Evolutionary conservation across 306 rosid species (phyloP), one percentile per base, ranked within the genome.

Genomic region (Casuarina glauca): DNA sequence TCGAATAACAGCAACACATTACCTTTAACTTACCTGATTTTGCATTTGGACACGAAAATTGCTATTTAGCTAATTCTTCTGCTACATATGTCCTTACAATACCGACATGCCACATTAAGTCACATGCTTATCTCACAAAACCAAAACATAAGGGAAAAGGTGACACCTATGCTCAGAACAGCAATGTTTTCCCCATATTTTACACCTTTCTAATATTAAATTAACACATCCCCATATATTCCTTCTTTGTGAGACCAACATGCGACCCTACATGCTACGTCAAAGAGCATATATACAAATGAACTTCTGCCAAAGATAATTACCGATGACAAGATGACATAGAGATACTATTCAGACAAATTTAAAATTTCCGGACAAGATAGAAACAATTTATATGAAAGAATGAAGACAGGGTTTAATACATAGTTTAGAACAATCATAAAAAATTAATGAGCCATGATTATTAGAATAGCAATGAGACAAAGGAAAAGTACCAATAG

Each of bases 401-500:
- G 68, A 52, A 52, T 9, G 20, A 57, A 8, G 63, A n/a, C 20
- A 38, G 63, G 15, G 9, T 57, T 45, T 39, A 46, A 3, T 46
- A 46, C 50, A n/a, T n/a, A n/a, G n/a, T n/a, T n/a, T n/a, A n/a
- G n/a, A n/a, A n/a, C n/a, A n/a, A n/a, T n/a, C n/a, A n/a, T n/a
- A n/a, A n/a, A n/a, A n/a, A n/a, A n/a, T n/a, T n/a, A n/a, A n/a
- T n/a, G n/a, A n/a, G n/a, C n/a, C n/a, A n/a, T n/a, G n/a, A n/a
- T n/a, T 64, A 70, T 76, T 46, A 85, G 57, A 6, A 76, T 48
- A 90, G 66, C 76, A 83, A 69, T 60, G 17, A 54, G 48, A 78
- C 51, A 68, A 84, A 77, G 67, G 72, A 76, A 13, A 72, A 68
- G 64, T 90, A 94, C 98, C 98, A 94, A 82, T 72, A 94, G 89